phyloP scores from a whole-genome alignment of 768 basidiomycete species.

The Pilatotrama ljubarskyi region DNA sequence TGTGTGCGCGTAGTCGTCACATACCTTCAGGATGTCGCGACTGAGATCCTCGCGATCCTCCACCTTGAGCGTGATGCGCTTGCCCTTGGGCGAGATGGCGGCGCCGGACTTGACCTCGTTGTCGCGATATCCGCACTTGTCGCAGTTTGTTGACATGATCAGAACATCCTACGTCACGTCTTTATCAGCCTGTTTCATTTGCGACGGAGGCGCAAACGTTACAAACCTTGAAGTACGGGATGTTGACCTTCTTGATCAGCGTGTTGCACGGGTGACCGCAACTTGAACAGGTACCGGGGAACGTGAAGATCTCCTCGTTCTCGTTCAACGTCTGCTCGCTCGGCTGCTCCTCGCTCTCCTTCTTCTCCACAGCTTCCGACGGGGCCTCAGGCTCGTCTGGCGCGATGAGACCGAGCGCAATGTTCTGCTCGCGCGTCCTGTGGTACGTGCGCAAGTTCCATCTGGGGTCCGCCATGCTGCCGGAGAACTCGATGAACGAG shows the following conservation, averaged over 20 bases:
- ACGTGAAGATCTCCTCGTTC: slow-evolving; percentile 87
- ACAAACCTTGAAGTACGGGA: slow-evolving; percentile 91
- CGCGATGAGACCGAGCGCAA: slow-evolving; percentile 69
- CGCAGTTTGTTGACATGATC: slow-evolving; percentile 99
- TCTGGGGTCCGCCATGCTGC: slow-evolving; percentile 85
- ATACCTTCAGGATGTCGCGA: slow-evolving; percentile 91
- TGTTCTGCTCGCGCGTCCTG: slow-evolving; percentile 79
- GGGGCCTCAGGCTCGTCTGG: slow-evolving; percentile 36
- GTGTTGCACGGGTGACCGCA: slow-evolving; percentile 85
- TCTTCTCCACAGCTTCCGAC: slow-evolving; percentile 7
- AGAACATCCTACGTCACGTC: slow-evolving; percentile 76
- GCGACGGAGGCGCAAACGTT: no score
- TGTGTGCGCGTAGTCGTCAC: slow-evolving; percentile 7
- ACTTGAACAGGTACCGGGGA: slow-evolving; percentile 85
- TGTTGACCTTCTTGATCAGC: slow-evolving; percentile 92
- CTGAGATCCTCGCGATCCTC: slow-evolving; percentile 91
- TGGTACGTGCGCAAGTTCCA: slow-evolving; percentile 88
- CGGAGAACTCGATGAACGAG: slow-evolving; percentile 92
- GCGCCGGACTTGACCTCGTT: slow-evolving; percentile 96
- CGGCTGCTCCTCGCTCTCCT: slow-evolving; percentile 21
- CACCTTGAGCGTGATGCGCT: slow-evolving; percentile 84
- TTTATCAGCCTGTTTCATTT: not conserved
- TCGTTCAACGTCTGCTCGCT: slow-evolving; percentile 37
- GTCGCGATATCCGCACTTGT: slow-evolving; percentile 92
- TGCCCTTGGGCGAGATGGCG: slow-evolving; percentile 86